These are phyloP conservation scores for Stropharia rugosoannulata DNA, from an alignment of 768 basidiomycete species.

Conservation along the genomic window DNA sequence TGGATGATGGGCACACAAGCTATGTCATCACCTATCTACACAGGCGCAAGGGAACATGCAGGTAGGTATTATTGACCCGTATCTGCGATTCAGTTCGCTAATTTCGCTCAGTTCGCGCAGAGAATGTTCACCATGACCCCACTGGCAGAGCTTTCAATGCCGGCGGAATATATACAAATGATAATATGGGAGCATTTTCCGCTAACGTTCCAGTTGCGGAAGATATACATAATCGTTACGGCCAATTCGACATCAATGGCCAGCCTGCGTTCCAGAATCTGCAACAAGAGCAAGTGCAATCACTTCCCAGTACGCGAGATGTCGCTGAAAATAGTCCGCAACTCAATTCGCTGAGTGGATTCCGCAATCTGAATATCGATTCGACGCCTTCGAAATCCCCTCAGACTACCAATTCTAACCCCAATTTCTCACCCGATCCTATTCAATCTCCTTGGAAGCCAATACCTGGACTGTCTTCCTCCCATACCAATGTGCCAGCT, in stretches of 20 bases:
- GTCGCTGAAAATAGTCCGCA: conserved; percentile 7
- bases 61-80: conserved; percentile 1
- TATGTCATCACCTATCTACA: conserved; percentile 7
- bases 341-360: conserved; percentile 5
- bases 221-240: conserved; percentile 6
- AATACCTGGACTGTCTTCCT: conserved; percentile 1
- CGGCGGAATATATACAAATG: conserved; percentile 3
- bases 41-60: conserved; percentile 6
- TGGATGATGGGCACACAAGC: conserved; percentile 17
- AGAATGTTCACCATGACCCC: conserved; percentile 5
- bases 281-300: conserved; percentile 14
- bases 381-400: conserved; percentile 5
- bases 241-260: conserved; percentile 11
- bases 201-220: conserved; percentile 3
- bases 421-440: conserved; percentile 3
- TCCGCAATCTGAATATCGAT: conserved; percentile 11
- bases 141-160: conserved; percentile 11
- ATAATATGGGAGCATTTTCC: conserved; percentile 5
- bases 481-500: background rate
- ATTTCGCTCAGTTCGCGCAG: conserved; percentile 5
- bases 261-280: conserved; percentile 13
- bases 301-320: conserved; percentile 10
- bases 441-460: conserved; percentile 14
- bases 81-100: background rate
- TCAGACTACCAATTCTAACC: background rate